These are phyloP conservation scores for Cercospora zeae-maydis DNA, from an alignment of 2,329 filamentous ascomycete genomes.

Conservation along the genomic window DNA sequence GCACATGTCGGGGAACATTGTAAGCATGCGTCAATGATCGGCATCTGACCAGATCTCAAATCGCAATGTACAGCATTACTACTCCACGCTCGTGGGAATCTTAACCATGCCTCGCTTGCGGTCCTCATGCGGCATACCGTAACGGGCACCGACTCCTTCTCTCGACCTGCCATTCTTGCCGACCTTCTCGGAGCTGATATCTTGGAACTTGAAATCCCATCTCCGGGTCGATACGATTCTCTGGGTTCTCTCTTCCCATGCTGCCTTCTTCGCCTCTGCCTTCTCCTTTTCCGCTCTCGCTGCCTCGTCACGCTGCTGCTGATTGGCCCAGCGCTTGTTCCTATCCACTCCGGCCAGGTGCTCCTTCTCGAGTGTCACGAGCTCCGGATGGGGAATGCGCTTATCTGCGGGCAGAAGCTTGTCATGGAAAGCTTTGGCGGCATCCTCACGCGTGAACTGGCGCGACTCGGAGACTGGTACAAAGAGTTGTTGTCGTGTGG, in stretches of 20 bases:
- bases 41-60: neutral
- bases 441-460: conserved; percentile 62
- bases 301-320: conserved; percentile 36
- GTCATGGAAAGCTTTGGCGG: conserved; percentile 58
- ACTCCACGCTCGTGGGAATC: conserved; percentile 59
- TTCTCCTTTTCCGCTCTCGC: conserved; percentile 39
- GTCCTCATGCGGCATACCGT: conserved; percentile 60
- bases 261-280: conserved; percentile 41
- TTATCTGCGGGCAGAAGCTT: conserved; percentile 59
- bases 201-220: conserved; percentile 60
- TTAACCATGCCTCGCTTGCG: conserved; percentile 61
- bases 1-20: conserved; percentile 4
- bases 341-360: conserved; percentile 38
- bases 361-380: conserved; percentile 51
- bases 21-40: neutral
- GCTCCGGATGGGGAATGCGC: conserved; percentile 61
- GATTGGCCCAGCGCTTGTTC: conserved; percentile 44
- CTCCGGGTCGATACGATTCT: conserved; percentile 48
- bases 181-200: conserved; percentile 55
- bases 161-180: conserved; percentile 54
- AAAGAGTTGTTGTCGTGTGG: conserved; percentile 56
- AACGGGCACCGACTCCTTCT: conserved; percentile 56
- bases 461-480: conserved; percentile 62
- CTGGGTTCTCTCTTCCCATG: conserved; percentile 43
- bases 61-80: conserved; percentile 17